Conservation (phyloP, 2,329 filamentous ascomycete species). For the Xylaria sp. region DNA sequence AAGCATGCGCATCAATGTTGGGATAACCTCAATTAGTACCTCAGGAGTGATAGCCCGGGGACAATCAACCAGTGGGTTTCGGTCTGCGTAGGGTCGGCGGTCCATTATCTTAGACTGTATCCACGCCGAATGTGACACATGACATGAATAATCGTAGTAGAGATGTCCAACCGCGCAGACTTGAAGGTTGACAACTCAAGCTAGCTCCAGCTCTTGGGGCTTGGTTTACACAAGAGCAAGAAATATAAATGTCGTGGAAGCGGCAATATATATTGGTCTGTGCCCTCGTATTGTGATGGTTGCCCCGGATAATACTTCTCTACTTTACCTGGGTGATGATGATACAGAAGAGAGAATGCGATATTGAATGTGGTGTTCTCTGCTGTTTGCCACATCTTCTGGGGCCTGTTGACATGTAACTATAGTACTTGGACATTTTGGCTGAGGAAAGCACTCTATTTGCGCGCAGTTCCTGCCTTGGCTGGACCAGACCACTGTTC, state of each 20-base stretch:
- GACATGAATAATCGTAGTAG: neutral
- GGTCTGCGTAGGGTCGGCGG: slow-evolving; percentile 6
- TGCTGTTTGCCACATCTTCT: neutral
- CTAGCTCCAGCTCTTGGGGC: neutral
- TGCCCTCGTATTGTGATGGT: neutral
- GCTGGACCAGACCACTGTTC: neutral
- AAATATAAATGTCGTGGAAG: neutral
- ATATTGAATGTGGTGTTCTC: neutral
- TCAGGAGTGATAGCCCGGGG: slow-evolving; percentile 4
- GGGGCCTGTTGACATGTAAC: neutral
- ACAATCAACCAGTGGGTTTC: neutral
- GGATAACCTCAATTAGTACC: slow-evolving; percentile 4
- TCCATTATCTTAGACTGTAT: slow-evolving; percentile 5
- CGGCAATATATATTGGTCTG: neutral
- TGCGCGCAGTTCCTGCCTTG: neutral
- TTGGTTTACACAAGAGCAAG: neutral
- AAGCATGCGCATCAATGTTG: neutral
- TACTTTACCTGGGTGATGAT: neutral
- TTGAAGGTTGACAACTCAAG: neutral
- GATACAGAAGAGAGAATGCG: neutral
- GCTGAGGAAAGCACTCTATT: neutral
- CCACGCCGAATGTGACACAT: neutral
- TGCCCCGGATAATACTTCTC: neutral
- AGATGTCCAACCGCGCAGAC: neutral
- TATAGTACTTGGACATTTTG: too few species aligned